A percentile compares a stretch with the other conserved stretches of the same genome.
phyloP scores from a whole-genome alignment of 1,139 yeast species.

The Yamadazyma conglobata region DNA sequence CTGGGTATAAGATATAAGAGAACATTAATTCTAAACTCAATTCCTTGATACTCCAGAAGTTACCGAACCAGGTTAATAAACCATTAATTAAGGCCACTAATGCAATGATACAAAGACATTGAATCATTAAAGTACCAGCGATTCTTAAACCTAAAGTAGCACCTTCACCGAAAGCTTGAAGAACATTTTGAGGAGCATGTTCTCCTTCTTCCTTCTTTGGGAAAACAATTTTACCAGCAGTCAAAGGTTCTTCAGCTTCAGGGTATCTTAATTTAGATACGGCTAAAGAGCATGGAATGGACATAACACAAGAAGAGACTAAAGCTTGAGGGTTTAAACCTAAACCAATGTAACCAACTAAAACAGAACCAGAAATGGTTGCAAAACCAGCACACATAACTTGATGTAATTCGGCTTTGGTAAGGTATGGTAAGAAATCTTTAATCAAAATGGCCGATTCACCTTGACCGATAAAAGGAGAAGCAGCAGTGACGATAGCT shows the following conservation, averaged over 20 bases:
- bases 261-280: slow-evolving; percentile 62
- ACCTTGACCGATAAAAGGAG: slow-evolving; percentile 69
- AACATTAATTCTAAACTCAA: slow-evolving; percentile 56
- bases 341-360: slow-evolving; percentile 62
- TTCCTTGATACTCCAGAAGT: slow-evolving; percentile 54
- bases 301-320: slow-evolving; percentile 68
- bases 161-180: slow-evolving; percentile 64
- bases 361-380: slow-evolving; percentile 64
- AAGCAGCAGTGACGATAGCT: slow-evolving; percentile 66
- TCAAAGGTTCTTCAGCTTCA: slow-evolving; percentile 55
- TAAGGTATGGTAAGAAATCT: slow-evolving; percentile 58
- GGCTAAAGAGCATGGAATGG: slow-evolving; percentile 65
- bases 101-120: slow-evolving; percentile 62
- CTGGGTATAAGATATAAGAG: slow-evolving; percentile 59
- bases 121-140: slow-evolving; percentile 60
- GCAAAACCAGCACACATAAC: slow-evolving; percentile 67
- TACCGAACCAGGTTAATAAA: slow-evolving; percentile 60
- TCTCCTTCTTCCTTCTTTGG: slow-evolving; percentile 40
- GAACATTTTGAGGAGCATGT: slow-evolving; percentile 50
- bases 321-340: slow-evolving; percentile 65
- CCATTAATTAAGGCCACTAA: slow-evolving; percentile 59
- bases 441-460: slow-evolving; percentile 63
- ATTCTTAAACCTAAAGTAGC: slow-evolving; percentile 59
- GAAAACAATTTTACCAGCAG: slow-evolving; percentile 48
- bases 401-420: slow-evolving; percentile 64